Evolutionary conservation across 202 grass and related monocot genomes (phyloP).

Genomic region (Panicum hallii): DNA sequence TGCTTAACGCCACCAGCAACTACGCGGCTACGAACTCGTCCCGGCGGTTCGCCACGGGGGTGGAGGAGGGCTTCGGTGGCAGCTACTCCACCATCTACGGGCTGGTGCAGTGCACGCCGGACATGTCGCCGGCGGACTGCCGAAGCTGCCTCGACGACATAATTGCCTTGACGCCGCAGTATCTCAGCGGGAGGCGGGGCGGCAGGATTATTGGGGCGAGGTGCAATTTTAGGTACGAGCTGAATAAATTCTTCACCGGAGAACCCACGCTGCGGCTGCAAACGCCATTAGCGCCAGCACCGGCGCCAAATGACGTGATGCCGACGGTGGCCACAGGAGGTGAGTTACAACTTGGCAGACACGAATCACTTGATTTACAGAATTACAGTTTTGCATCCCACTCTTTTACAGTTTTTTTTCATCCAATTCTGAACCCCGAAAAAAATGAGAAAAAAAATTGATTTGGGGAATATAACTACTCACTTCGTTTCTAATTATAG

Average conservation of each 20-base stretch:
- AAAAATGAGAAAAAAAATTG: too few relatives aligned
- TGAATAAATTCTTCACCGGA: conserved; percentile 53
- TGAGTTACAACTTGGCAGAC: not conserved
- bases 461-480: too few relatives aligned
- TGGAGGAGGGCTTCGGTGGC: conserved; percentile 36
- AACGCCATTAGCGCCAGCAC: not conserved
- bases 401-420: too few relatives aligned
- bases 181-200: conserved; percentile 25
- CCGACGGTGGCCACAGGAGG: conserved; percentile 9
- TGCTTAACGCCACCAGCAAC: conserved; percentile 46
- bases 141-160: conserved; percentile 43
- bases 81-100: conserved; percentile 50
- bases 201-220: conserved; percentile 40
- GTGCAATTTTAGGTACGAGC: conserved; percentile 65
- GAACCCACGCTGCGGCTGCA: conserved; percentile 43
- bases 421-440: too few relatives aligned
- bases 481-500: too few relatives aligned
- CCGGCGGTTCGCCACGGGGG: conserved; percentile 60
- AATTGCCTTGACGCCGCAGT: not conserved
- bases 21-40: conserved; percentile 47
- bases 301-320: not conserved
- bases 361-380: not conserved
- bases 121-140: conserved; percentile 55
- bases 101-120: conserved; percentile 64
- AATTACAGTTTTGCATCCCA: not conserved